Evolutionary conservation across 495 filamentous ascomycete species (phyloP).

Genomic region (Annulohypoxylon nitens): DNA sequence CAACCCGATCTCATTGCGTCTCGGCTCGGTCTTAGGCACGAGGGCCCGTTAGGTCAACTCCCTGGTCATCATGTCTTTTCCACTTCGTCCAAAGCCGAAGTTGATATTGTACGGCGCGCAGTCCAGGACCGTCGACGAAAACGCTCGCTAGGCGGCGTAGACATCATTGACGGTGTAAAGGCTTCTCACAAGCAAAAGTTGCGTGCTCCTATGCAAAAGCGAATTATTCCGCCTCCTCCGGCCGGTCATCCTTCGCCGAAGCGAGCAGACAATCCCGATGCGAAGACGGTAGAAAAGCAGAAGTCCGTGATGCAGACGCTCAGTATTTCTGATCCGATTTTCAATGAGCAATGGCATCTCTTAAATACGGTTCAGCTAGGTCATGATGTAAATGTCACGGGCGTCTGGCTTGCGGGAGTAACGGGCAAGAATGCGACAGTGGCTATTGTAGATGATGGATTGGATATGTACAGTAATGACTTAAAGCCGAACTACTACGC

Average conservation of each 20-base stretch:
- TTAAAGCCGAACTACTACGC: slow-evolving; percentile 92
- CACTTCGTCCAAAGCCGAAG: slow-evolving; percentile 68
- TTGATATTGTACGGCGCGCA: slow-evolving; percentile 72
- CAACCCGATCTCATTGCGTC: slow-evolving; percentile 79
- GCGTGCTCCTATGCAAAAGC: slow-evolving; percentile 78
- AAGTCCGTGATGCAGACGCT: slow-evolving; percentile 72
- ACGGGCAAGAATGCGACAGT: slow-evolving; percentile 91
- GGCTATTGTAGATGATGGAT: slow-evolving; percentile 93
- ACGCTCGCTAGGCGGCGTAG: slow-evolving; percentile 63
- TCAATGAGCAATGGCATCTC: slow-evolving; percentile 94
- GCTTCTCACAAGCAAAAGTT: slow-evolving; percentile 86
- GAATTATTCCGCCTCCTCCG: slow-evolving; percentile 67
- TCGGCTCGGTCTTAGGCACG: slow-evolving; percentile 80
- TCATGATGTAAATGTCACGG: slow-evolving; percentile 95
- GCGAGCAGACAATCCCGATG: slow-evolving; percentile 54
- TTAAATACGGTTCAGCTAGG: slow-evolving; percentile 84
- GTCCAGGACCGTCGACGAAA: slow-evolving; percentile 72
- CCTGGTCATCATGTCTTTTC: slow-evolving; percentile 88
- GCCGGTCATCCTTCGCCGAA: slow-evolving; percentile 28
- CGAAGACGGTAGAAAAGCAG: slow-evolving; percentile 68
- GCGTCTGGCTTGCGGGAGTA: slow-evolving; percentile 89
- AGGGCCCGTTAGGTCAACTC: slow-evolving; percentile 86
- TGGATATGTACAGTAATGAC: slow-evolving; percentile 98
- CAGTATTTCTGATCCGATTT: slow-evolving; percentile 88
- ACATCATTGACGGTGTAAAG: slow-evolving; percentile 77